These are phyloP conservation scores for Gossypium schwendimanii DNA, from an alignment of 441 rosid species.

Conservation along the genomic window DNA sequence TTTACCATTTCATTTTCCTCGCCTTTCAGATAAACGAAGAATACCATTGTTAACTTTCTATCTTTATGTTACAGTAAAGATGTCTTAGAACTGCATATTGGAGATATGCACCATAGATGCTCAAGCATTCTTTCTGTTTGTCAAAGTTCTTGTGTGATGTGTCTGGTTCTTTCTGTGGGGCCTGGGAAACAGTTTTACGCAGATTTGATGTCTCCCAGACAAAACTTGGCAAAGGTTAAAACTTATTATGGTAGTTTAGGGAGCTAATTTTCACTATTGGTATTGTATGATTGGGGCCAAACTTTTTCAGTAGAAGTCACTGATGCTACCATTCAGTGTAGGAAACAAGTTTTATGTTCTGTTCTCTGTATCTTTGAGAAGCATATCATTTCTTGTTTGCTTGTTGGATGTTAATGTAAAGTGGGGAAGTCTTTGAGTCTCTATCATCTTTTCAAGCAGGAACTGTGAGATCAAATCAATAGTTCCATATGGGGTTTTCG, in stretches of 20 bases:
- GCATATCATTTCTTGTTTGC: not conserved
- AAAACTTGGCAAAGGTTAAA: not conserved
- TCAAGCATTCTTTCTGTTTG: not conserved
- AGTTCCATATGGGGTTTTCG: constrained; percentile 86
- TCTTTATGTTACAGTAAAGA: not conserved
- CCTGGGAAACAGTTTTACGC: not conserved
- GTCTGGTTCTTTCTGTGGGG: not conserved
- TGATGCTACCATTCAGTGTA: not conserved
- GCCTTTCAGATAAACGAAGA: not conserved
- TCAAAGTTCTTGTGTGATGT: not conserved
- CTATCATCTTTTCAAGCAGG: constrained; percentile 37
- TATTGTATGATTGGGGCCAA: not conserved
- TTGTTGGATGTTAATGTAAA: constrained; percentile 11
- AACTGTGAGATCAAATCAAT: constrained; percentile 85
- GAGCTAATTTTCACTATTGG: not conserved
- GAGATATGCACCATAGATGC: not conserved
- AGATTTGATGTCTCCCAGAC: not conserved
- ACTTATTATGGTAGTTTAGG: not conserved
- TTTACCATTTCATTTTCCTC: not conserved
- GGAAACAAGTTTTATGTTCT: not conserved
- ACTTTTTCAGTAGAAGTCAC: not conserved
- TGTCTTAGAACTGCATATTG: not conserved
- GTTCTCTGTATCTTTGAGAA: constrained; percentile 7
- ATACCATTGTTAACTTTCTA: not conserved
- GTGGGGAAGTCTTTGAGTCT: constrained; percentile 8